Evolutionary conservation across 2,329 filamentous ascomycete genomes (phyloP).

Genomic region (Sporothrix dimorphospora): DNA sequence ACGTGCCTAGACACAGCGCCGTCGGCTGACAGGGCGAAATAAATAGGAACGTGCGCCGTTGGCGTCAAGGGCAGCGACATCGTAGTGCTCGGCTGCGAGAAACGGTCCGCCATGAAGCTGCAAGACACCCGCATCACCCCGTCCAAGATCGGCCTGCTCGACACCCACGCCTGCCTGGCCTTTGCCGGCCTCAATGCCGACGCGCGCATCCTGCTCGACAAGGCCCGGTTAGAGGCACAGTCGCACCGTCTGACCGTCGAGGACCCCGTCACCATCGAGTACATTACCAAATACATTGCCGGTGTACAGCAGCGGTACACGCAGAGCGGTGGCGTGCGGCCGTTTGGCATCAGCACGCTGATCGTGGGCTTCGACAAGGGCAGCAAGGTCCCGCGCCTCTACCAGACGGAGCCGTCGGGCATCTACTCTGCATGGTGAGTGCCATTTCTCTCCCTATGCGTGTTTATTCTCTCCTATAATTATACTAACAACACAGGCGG

Average conservation of each 20-base stretch:
- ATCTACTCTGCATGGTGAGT: constrained; percentile 97
- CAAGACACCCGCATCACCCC: constrained; percentile 99
- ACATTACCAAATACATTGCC: constrained; percentile 98
- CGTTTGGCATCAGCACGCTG: constrained; percentile 98
- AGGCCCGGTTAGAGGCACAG: constrained; percentile 94
- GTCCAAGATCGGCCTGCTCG: constrained; percentile 92
- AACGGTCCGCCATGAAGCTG: constrained; percentile 98
- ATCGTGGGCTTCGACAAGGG: constrained; percentile 98
- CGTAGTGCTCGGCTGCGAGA: constrained; percentile 96
- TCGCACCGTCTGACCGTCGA: constrained; percentile 96
- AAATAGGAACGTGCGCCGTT: constrained; percentile 88
- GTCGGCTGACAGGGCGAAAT: neutral
- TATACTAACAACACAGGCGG: constrained; percentile 68
- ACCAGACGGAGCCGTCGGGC: constrained; percentile 98
- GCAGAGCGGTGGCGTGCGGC: constrained; percentile 95
- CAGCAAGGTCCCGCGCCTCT: constrained; percentile 84
- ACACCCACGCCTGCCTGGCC: constrained; percentile 93
- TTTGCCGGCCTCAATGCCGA: constrained; percentile 98
- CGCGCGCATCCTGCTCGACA: constrained; percentile 96
- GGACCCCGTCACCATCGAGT: constrained; percentile 96
- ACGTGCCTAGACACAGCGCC: neutral
- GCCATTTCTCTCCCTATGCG: neutral
- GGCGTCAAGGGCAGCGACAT: constrained; percentile 94
- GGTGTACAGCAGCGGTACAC: constrained; percentile 99
- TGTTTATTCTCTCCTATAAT: neutral